A percentile compares a stretch with the other conserved stretches of the same genome.
These are phyloP conservation scores for Capillidium heterosporum DNA, from an alignment of 371 early-diverging fungal species.

Conservation along the genomic window DNA sequence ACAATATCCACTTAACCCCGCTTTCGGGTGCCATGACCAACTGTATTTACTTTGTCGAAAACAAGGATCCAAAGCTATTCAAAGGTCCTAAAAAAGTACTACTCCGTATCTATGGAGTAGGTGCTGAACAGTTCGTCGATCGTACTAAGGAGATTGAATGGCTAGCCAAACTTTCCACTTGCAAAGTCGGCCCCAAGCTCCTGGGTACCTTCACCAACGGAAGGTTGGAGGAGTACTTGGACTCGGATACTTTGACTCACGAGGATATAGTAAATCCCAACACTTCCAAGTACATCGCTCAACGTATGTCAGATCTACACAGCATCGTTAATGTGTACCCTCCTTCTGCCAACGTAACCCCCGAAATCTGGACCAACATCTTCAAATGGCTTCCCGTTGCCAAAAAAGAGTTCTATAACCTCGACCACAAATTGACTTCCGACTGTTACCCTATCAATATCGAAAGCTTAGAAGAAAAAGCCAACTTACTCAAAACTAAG, in stretches of 20 bases:
- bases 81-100: constrained; percentile 26
- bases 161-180: constrained; percentile 43
- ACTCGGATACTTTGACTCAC: constrained; percentile 47
- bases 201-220: constrained; percentile 79
- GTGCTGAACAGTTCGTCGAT: constrained; percentile 53
- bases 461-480: not conserved
- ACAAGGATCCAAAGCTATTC: constrained; percentile 9
- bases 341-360: constrained; percentile 16
- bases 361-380: constrained; percentile 48
- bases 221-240: constrained; percentile 68
- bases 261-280: constrained; percentile 40
- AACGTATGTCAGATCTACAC: constrained; percentile 52
- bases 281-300: constrained; percentile 54
- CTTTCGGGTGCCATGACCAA: constrained; percentile 81
- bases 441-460: constrained; percentile 3
- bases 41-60: constrained; percentile 52
- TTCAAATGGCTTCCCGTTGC: constrained; percentile 40
- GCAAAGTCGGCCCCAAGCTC: constrained; percentile 57
- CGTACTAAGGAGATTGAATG: constrained; percentile 63
- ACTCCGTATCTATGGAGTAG: constrained; percentile 57
- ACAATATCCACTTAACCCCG: constrained; percentile 17
- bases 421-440: constrained; percentile 10
- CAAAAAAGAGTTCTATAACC: constrained; percentile 6
- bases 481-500: not conserved
- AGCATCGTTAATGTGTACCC: constrained; percentile 44